Conservation (phyloP, 106 monocot species). For the Acanthochlamys bracteata region DNA sequence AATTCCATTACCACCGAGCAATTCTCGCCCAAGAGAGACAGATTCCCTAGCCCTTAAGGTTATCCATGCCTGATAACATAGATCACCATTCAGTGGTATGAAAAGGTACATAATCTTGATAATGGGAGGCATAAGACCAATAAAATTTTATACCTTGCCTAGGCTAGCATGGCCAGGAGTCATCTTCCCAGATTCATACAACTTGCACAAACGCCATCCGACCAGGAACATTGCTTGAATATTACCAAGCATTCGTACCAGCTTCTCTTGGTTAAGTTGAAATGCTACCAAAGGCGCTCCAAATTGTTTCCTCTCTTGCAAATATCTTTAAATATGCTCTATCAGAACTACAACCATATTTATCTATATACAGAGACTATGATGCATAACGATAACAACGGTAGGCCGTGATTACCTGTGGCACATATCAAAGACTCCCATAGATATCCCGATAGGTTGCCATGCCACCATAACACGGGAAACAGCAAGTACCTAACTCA, state of each 20-base stretch:
- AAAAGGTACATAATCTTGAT: too few species aligned
- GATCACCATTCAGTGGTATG: background rate
- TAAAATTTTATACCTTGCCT: constrained; percentile 50
- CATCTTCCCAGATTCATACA: constrained; percentile 97
- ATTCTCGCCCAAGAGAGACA: constrained; percentile 75
- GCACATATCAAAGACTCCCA: constrained; percentile 94
- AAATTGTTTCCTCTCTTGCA: constrained; percentile 93
- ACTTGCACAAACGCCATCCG: constrained; percentile 94
- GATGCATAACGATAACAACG: background rate
- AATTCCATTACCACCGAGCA: constrained; percentile 92
- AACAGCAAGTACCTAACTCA: constrained; percentile 62
- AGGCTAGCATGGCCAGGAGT: constrained; percentile 86
- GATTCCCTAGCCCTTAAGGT: constrained; percentile 72
- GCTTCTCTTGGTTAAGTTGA: constrained; percentile 89
- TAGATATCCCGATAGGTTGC: constrained; percentile 87
- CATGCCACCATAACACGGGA: constrained; percentile 93
- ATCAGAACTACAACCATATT: constrained; percentile 4
- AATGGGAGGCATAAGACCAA: background rate
- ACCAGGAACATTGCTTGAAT: constrained; percentile 92
- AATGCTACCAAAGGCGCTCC: constrained; percentile 86
- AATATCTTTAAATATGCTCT: constrained; percentile 39
- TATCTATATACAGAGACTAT: too few species aligned
- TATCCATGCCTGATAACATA: constrained; percentile 71
- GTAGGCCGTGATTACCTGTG: constrained; percentile 32
- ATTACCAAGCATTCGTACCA: constrained; percentile 87